Base-by-base conservation (phyloP, 345 rosid species). In the Eucalyptus tenuipes region DNA sequence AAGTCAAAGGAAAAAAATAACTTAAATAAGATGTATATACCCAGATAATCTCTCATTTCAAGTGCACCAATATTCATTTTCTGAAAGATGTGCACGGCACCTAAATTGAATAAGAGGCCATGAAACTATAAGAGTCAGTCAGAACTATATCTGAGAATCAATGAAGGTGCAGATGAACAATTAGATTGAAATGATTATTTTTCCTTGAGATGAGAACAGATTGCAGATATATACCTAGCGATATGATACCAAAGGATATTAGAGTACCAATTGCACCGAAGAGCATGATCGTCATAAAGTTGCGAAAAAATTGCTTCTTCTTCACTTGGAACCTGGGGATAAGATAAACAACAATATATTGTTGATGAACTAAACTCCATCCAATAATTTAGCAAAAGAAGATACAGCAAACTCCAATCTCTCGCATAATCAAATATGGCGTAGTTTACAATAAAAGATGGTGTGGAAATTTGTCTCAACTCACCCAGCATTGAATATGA, bases 281-380 rank as follows among this genome's bases (percentile, higher is more conserved):
- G 50, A 93, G 90, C 86, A 91, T 90, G 81, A 93, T 92, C 18
- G 94, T 93, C 91, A 91, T 87, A 88, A 93, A 93, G 89, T 93
- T 93, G 81, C 92, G 92, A 71, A 93, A 93, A 85, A 93, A 93
- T 37, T 91, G 94, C 90, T 93, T 93, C 94, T 93, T 93, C 89
- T 93, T 93, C 87, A 93, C 95, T 71, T 92, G 95, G 88, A 93
- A 93, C 61, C 95, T 93, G 90, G 22, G 25, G 53, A 33, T 15
- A 22, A 47, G 33, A 52, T 48, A 16, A 40, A 80, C 57, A 48
- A 75, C 49, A 31, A 85, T 20, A 31, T 2, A 49, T 75, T 49
- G 55, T 8, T 13, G 86, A 52, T 50, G 53, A 82, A 52, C 42
- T 49, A 86, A 25, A 16, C 15, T 10, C 6, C 45, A 52, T 86